phyloP scores from a whole-genome alignment of 2,329 filamentous ascomycete species.

The Sporothrix schenckii region DNA sequence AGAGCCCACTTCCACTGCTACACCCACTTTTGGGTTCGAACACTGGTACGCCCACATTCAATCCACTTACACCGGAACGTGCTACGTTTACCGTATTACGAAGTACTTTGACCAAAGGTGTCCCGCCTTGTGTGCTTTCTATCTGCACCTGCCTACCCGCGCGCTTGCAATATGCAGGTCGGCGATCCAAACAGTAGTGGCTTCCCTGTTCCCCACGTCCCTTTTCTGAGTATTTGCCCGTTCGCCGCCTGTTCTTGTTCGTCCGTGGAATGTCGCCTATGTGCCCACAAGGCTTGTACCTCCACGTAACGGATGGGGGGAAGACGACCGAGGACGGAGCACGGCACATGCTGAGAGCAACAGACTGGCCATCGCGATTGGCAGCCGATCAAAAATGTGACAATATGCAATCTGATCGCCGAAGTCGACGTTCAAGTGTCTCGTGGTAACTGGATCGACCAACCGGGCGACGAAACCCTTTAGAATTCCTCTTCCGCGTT shows the following conservation, averaged over 20 bases:
- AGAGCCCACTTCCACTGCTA: background rate
- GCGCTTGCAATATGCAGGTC: slow-evolving; percentile 22
- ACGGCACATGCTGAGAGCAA: background rate
- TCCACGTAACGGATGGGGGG: background rate
- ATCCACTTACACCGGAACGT: background rate
- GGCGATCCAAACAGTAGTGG: background rate
- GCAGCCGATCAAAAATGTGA: slow-evolving; percentile 17
- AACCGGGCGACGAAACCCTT: background rate
- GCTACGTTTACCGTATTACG: background rate
- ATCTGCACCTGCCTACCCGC: background rate
- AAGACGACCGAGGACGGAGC: background rate
- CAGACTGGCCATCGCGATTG: slow-evolving; percentile 16
- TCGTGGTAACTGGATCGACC: background rate
- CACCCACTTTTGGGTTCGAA: background rate
- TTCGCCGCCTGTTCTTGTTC: background rate
- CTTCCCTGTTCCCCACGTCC: background rate
- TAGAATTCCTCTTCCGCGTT: background rate
- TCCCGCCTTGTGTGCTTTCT: background rate
- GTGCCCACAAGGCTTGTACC: background rate
- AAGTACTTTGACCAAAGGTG: too few species aligned
- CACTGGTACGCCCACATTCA: background rate
- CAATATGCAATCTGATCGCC: background rate
- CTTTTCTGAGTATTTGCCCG: background rate
- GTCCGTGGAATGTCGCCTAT: background rate
- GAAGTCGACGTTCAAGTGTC: background rate